Evolutionary conservation across 179 eudicot species (phyloP), one percentile per base, ranked within the genome.

Genomic region (Beta macrorhiza): DNA sequence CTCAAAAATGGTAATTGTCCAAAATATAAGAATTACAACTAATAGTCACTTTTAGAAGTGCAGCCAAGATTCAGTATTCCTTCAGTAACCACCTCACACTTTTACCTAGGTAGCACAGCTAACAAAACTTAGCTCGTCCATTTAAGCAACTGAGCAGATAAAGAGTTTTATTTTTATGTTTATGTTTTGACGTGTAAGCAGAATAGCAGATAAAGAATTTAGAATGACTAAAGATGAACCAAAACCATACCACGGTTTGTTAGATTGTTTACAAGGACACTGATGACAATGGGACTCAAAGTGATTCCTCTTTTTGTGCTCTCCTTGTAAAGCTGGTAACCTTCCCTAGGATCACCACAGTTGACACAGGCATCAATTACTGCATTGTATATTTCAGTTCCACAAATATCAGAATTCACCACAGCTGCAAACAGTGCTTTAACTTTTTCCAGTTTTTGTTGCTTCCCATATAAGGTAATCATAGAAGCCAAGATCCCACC

Each of bases 261-360:
- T 79, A 94, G 83, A 72, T 87, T 84, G 83, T 93, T 94, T 83
- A 94, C 97, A 72, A 93, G 92, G 81, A 90, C 87, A 86, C 96
- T 94, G 82, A 90, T 82, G 63, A 90, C 87, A 84, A 93, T 89
- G 63, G 91, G 90, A 82, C 91, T 90, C 58, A 90, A 64, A 84
- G 80, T 81, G 73, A 88, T 79, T 75, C 88, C 92, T 82, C 82
- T 83, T 65, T 58, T 69, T 63, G 73, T 78, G 82, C 84, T 85
- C 72, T 93, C 91, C 83, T 84, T 89, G 85, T 86, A 93, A 80
- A 90, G 76, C 72, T 79, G 82, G 84, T 90, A 90, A 76, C 91
- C 96, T 56, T 92, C 89, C 74, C 75, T 90, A 82, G 81, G 81
- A 67, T 89, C 85, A 47, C 86, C 92, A 83, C 88, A 88, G 75